Evolutionary conservation across 1,284 basidiomycete species (phyloP).

Genomic region (Apiotrichum brassicae): DNA sequence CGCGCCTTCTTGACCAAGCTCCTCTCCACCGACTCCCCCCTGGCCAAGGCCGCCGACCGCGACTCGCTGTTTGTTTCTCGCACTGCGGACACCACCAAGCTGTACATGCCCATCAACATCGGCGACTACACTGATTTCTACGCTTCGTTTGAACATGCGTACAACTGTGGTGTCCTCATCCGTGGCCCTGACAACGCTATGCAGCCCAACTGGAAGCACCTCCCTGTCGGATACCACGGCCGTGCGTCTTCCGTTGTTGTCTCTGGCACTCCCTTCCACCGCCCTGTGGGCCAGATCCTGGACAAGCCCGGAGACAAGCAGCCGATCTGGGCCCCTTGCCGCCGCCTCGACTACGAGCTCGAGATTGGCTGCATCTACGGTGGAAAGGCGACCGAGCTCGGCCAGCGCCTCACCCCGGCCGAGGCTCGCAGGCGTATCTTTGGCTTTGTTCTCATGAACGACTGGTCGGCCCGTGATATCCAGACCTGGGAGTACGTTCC

Average conservation of each 20-base stretch:
- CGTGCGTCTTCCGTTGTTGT: slow-evolving; percentile 19
- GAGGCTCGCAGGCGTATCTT: slow-evolving; percentile 22
- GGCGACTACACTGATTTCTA: slow-evolving; percentile 24
- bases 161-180: slow-evolving; percentile 22
- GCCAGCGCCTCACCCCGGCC: slow-evolving; percentile 15
- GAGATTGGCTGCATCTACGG: slow-evolving; percentile 24
- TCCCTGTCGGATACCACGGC: slow-evolving; percentile 26
- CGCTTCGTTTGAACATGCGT: slow-evolving; percentile 21
- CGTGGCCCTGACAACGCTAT: slow-evolving; percentile 19
- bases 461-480: slow-evolving; percentile 28
- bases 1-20: slow-evolving; percentile 10
- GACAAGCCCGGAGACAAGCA: slow-evolving; percentile 20
- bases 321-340: slow-evolving; percentile 17
- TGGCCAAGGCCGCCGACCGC: slow-evolving; percentile 2
- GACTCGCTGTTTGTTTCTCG: slow-evolving; percentile 8
- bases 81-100: slow-evolving; percentile 1
- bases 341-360: slow-evolving; percentile 26
- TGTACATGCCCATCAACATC: slow-evolving; percentile 16
- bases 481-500: slow-evolving; percentile 23
- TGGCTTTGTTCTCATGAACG: slow-evolving; percentile 25
- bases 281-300: slow-evolving; percentile 22
- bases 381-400: slow-evolving; percentile 17
- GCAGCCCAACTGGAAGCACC: slow-evolving; percentile 24
- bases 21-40: slow-evolving; percentile 10
- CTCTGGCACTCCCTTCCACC: slow-evolving; percentile 21